phyloP scores from a whole-genome alignment of 495 filamentous ascomycete genomes.

The Niebla homalea region DNA sequence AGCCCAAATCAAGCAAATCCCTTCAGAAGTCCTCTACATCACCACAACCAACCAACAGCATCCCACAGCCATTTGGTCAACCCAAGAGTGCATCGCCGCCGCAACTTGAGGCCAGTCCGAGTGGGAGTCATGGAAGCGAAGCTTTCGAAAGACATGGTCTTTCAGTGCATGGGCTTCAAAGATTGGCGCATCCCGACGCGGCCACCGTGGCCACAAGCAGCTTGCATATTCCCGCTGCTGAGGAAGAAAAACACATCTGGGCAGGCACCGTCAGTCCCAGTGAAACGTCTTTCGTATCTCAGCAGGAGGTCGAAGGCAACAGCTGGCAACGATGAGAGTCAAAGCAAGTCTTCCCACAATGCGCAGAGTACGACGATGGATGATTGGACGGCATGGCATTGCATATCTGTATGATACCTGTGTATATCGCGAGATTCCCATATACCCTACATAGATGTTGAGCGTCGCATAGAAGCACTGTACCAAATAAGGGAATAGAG shows the following conservation, averaged over 20 bases:
- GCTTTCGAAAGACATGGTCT: slow-evolving; percentile 16
- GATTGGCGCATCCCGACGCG: slow-evolving; percentile 15
- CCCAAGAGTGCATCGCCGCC: no score
- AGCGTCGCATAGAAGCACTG: not conserved
- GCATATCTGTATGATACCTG: not conserved
- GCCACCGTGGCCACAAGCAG: slow-evolving; percentile 9
- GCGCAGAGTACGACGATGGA: not conserved
- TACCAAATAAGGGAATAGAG: not conserved
- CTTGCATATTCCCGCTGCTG: slow-evolving; percentile 7
- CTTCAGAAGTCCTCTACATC: no score
- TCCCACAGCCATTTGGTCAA: no score
- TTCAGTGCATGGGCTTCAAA: slow-evolving; percentile 18
- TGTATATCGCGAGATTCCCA: not conserved
- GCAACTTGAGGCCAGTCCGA: not conserved
- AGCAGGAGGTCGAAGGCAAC: slow-evolving; percentile 5
- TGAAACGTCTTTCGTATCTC: slow-evolving; percentile 11
- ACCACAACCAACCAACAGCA: no score
- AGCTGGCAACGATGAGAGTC: slow-evolving; percentile 9
- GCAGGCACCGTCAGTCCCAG: slow-evolving; percentile 3
- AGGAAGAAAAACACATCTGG: slow-evolving; percentile 11
- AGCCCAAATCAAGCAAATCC: no score
- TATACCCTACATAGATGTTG: not conserved
- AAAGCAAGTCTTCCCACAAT: not conserved
- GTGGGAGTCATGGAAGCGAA: slow-evolving; percentile 8
- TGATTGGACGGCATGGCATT: not conserved